Percentiles rank a stretch among this genome's conserved stretches.
Conservation (phyloP, 768 basidiomycete species). For the Leccinum incarnatum region DNA sequence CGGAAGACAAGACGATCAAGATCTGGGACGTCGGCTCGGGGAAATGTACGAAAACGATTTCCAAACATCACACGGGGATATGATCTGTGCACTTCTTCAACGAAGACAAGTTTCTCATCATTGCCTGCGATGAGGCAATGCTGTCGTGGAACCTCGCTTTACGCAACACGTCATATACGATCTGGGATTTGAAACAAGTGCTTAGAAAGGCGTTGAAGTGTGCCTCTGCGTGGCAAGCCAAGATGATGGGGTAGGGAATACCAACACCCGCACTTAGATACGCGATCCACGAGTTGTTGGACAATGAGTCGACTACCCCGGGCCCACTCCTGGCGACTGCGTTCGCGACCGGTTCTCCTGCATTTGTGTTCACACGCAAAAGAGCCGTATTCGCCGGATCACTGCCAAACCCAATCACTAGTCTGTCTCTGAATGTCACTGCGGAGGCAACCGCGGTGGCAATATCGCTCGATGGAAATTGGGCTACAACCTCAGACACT, state of each 20-base stretch:
- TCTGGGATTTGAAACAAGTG: neutral
- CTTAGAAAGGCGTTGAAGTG: neutral
- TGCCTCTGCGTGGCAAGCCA: slow-evolving; percentile 6
- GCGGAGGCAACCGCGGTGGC: neutral
- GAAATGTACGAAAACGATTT: slow-evolving; percentile 11
- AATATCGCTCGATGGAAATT: slow-evolving; percentile 21
- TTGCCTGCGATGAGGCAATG: slow-evolving; percentile 6
- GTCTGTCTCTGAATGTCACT: neutral
- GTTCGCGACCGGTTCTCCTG: slow-evolving; percentile 1
- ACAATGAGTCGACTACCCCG: neutral
- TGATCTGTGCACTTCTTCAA: slow-evolving; percentile 13
- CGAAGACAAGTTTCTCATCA: slow-evolving; percentile 10
- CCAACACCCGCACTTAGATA: slow-evolving; percentile 2
- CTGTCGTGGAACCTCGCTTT: slow-evolving; percentile 9
- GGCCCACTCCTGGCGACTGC: neutral
- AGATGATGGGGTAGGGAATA: slow-evolving; percentile 1
- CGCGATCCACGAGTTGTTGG: neutral
- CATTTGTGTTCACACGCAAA: slow-evolving; percentile 1
- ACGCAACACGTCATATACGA: neutral
- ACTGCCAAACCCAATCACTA: neutral
- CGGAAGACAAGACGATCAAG: slow-evolving; percentile 23
- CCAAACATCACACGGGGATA: slow-evolving; percentile 11
- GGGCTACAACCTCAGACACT: slow-evolving; percentile 8
- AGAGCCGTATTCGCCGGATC: neutral
- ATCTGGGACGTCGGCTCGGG: slow-evolving; percentile 24